Conservation (phyloP, 202 grass and related monocot species). For the Carex sylvatica region DNA sequence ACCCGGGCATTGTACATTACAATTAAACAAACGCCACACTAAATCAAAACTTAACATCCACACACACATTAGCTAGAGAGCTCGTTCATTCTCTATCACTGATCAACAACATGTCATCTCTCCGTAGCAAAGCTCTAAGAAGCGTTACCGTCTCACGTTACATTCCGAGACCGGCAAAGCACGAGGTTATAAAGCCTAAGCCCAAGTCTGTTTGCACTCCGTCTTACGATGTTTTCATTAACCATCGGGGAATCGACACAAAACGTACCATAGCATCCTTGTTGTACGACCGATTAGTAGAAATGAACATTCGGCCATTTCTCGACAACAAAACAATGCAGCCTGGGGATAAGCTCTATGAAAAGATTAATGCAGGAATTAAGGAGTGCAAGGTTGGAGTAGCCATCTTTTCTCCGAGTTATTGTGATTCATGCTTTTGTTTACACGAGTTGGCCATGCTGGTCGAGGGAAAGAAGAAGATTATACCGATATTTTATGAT, state of each 20-base stretch:
- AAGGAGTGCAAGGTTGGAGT: slow-evolving; percentile 53
- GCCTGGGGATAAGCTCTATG: slow-evolving; percentile 56
- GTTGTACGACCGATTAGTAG: slow-evolving; percentile 48
- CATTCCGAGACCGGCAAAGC: not conserved
- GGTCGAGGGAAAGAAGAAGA: slow-evolving; percentile 54
- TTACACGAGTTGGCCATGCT: slow-evolving; percentile 67
- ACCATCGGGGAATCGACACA: slow-evolving; percentile 75
- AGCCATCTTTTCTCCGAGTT: slow-evolving; percentile 63
- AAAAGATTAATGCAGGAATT: slow-evolving; percentile 52
- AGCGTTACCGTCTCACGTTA: slow-evolving; percentile 1
- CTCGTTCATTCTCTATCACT: not conserved
- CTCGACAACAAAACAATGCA: slow-evolving; percentile 75
- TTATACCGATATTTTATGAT: slow-evolving; percentile 85
- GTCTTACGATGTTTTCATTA: slow-evolving; percentile 73
- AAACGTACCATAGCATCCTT: slow-evolving; percentile 56
- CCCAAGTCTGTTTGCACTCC: not conserved
- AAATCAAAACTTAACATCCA: slow-evolving; percentile 9
- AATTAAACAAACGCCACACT: not conserved
- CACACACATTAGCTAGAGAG: not conserved
- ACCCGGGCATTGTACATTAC: not conserved
- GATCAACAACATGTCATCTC: not conserved
- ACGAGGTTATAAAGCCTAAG: not conserved
- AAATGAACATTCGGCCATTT: slow-evolving; percentile 33
- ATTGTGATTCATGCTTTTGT: slow-evolving; percentile 73
- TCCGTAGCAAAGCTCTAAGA: slow-evolving; percentile 12